Evolutionary conservation across 306 rosid genomes (phyloP).

Genomic region (Astragalus membranaceus): DNA sequence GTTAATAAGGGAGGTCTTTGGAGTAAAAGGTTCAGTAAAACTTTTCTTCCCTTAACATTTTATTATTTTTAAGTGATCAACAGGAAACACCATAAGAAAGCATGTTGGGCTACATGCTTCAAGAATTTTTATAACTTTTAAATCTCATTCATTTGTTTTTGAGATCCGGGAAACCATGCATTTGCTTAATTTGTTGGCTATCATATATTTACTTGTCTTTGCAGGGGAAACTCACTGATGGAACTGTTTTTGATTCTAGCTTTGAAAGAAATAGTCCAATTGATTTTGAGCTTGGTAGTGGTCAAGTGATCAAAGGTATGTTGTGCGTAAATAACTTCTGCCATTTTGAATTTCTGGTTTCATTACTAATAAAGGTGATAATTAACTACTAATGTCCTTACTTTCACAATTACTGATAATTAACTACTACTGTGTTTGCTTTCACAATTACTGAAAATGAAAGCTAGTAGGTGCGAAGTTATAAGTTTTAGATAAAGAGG

Average conservation of each 20-base stretch:
- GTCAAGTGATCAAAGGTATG: slow-evolving; percentile 95
- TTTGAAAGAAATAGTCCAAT: slow-evolving; percentile 82
- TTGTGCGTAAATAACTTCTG: background rate
- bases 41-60: too few species aligned
- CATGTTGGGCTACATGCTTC: background rate
- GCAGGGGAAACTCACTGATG: slow-evolving; percentile 97
- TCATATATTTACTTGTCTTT: slow-evolving; percentile 14
- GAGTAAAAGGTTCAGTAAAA: background rate
- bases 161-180: background rate
- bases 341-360: background rate
- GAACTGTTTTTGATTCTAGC: slow-evolving; percentile 97
- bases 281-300: slow-evolving; percentile 82
- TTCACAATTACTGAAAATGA: background rate
- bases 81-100: background rate
- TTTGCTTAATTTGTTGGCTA: slow-evolving; percentile 1
- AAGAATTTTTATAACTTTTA: background rate
- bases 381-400: background rate
- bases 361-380: background rate
- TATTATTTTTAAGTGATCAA: background rate
- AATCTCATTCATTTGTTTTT: slow-evolving; percentile 4
- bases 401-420: background rate
- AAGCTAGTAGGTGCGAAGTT: background rate
- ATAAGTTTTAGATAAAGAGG: too few species aligned
- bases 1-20: background rate
- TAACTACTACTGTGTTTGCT: background rate